These are phyloP conservation scores for Ustilago shanxiensis DNA, from an alignment of 1,284 basidiomycete species.

Conservation along the genomic window DNA sequence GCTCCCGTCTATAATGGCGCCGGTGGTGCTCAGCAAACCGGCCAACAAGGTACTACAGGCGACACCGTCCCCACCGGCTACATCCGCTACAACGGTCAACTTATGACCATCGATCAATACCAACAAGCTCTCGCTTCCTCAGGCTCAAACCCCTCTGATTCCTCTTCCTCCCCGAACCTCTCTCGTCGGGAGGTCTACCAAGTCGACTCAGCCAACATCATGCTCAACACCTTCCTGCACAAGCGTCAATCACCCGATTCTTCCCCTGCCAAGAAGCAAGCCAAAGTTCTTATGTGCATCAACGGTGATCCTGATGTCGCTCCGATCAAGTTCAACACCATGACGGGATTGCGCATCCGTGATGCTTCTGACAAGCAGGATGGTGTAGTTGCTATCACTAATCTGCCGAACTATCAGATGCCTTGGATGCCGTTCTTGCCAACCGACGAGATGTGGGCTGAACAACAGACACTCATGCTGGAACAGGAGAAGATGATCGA, in stretches of 20 bases:
- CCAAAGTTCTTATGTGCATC: conserved; percentile 48
- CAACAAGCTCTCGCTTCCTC: conserved; percentile 16
- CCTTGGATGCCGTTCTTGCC: conserved; percentile 53
- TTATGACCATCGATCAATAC: conserved; percentile 37
- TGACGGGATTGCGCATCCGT: conserved; percentile 40
- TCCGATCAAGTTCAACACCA: conserved; percentile 48
- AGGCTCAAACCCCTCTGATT: not conserved
- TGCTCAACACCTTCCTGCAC: conserved; percentile 8
- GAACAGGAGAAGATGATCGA: conserved; percentile 38
- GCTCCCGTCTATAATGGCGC: not conserved
- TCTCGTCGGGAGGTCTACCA: conserved; percentile 11
- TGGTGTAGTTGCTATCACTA: conserved; percentile 37
- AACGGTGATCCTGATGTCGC: conserved; percentile 37
- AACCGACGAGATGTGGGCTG: conserved; percentile 42
- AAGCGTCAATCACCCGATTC: conserved; percentile 15
- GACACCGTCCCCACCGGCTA: conserved; percentile 20
- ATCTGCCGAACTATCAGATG: conserved; percentile 40
- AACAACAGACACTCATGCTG: conserved; percentile 45
- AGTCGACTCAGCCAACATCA: not conserved
- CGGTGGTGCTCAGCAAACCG: not conserved
- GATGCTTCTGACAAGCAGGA: conserved; percentile 17
- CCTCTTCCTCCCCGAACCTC: not conserved
- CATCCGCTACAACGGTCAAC: conserved; percentile 38
- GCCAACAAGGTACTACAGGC: not conserved
- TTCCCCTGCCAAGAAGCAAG: not conserved